Percentiles rank a stretch among this genome's conserved stretches.
Conservation (phyloP, 2,329 filamentous ascomycete genomes). For the Aspergillus luchuensis region DNA sequence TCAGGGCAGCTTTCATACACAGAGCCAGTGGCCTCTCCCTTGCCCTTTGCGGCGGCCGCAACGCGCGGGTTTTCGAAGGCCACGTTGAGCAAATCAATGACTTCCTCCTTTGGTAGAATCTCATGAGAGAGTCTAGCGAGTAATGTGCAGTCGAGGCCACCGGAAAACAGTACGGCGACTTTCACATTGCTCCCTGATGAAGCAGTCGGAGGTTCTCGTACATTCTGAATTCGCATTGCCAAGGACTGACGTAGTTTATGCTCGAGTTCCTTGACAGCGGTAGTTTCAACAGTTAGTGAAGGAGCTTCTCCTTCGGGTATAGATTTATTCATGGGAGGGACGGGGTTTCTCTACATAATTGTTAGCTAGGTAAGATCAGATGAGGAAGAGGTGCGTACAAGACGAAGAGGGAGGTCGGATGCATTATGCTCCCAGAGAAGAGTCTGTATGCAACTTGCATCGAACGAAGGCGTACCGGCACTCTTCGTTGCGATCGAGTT, state of each 20-base stretch:
- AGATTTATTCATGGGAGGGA: conserved; percentile 48
- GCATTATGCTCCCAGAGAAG: conserved; percentile 32
- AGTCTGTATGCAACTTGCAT: conserved; percentile 27
- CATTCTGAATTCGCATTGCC: conserved; percentile 62
- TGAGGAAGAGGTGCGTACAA: neutral
- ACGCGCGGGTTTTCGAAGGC: conserved; percentile 92
- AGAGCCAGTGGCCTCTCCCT: conserved; percentile 27
- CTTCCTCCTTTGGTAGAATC: conserved; percentile 66
- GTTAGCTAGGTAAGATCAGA: conserved; percentile 12
- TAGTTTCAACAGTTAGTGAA: conserved; percentile 43
- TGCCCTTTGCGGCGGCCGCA: conserved; percentile 57
- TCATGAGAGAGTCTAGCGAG: conserved; percentile 80
- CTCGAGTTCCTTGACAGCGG: conserved; percentile 57
- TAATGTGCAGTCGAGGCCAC: conserved; percentile 88
- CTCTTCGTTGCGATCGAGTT: neutral
- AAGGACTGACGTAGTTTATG: conserved; percentile 63
- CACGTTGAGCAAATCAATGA: conserved; percentile 89
- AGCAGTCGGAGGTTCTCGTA: conserved; percentile 60
- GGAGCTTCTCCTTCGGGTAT: conserved; percentile 34
- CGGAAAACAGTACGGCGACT: conserved; percentile 86
- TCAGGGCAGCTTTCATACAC: conserved; percentile 85
- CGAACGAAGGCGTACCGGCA: conserved; percentile 11
- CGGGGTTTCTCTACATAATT: conserved; percentile 40
- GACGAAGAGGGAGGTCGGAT: conserved; percentile 18
- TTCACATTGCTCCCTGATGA: conserved; percentile 33